Evolutionary conservation across 768 basidiomycete genomes (phyloP).

Genomic region (Mycena leptocephala): DNA sequence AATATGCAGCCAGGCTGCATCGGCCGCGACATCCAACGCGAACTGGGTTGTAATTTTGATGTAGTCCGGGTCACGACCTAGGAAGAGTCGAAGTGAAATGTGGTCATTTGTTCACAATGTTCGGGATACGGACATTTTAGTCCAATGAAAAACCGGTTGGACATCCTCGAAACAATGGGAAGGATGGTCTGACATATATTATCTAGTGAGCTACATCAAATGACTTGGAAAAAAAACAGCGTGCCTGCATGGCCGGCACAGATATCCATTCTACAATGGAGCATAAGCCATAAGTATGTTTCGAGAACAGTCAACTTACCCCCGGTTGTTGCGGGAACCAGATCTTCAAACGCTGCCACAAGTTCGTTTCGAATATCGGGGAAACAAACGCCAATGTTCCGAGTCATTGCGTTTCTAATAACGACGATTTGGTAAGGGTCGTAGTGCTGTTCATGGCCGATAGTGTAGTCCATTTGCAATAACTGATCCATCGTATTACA

Average conservation of each 20-base stretch:
- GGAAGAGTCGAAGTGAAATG: not conserved
- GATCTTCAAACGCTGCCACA: conserved; percentile 54
- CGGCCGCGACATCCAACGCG: conserved; percentile 4
- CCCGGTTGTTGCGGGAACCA: conserved; percentile 49
- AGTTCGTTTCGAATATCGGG: conserved; percentile 65
- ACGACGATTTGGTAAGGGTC: conserved; percentile 51
- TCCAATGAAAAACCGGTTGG: conserved; percentile 29
- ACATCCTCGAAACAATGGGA: conserved; percentile 16
- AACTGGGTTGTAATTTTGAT: conserved; percentile 23
- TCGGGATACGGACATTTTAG: not conserved
- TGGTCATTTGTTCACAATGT: not conserved
- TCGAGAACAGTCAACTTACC: no score
- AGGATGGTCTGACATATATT: conserved; percentile 4
- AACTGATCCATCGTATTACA: conserved; percentile 43
- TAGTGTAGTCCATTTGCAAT: conserved; percentile 54
- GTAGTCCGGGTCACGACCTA: conserved; percentile 35
- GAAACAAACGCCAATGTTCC: conserved; percentile 56
- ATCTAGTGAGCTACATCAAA: not conserved
- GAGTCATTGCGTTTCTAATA: conserved; percentile 51
- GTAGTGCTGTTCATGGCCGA: conserved; percentile 49
- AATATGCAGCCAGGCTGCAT: conserved; percentile 4
- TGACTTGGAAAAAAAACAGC: not conserved
- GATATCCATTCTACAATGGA: conserved; percentile 23
- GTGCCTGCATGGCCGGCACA: conserved; percentile 30
- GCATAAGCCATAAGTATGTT: no score